Evolutionary conservation across 495 filamentous ascomycete genomes (phyloP).

Genomic region (Tuber borchii): DNA sequence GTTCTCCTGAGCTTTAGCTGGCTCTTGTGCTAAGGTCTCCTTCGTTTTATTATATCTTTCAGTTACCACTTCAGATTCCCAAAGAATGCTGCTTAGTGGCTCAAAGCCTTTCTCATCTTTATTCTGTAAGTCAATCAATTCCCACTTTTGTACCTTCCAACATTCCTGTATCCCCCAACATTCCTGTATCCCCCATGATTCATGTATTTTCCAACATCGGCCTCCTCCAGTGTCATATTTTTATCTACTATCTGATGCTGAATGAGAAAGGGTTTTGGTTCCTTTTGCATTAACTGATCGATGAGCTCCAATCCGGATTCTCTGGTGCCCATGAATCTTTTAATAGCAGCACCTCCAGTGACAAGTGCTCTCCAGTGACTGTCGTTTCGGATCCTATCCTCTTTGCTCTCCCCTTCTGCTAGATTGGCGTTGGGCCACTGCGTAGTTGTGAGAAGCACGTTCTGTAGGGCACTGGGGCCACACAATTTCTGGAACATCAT

Average conservation of each 20-base stretch:
- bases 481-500: conserved; percentile 48
- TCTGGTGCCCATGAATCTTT: conserved; percentile 38
- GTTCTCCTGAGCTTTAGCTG: neutral
- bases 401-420: conserved; percentile 21
- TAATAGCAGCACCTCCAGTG: conserved; percentile 12
- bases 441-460: no score
- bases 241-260: conserved; percentile 42
- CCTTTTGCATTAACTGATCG: conserved; percentile 11
- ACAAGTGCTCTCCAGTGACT: no score
- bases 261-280: conserved; percentile 40
- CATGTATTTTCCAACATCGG: conserved; percentile 42
- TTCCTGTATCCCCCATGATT: no score
- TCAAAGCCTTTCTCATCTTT: no score
- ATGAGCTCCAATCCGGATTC: conserved; percentile 42
- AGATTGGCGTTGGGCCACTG: conserved; percentile 21
- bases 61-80: conserved; percentile 15
- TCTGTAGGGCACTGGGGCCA: conserved; percentile 23
- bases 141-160: no score
- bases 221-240: conserved; percentile 41
- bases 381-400: neutral
- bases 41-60: conserved; percentile 19
- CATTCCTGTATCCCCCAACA: no score
- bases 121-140: no score
- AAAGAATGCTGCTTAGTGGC: conserved; percentile 31
- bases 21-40: conserved; percentile 4